Percentiles rank a stretch among this genome's conserved stretches.
These are phyloP conservation scores for Umbellularia californica DNA, from an alignment of 164 flowering plant genomes.

Conservation along the genomic window DNA sequence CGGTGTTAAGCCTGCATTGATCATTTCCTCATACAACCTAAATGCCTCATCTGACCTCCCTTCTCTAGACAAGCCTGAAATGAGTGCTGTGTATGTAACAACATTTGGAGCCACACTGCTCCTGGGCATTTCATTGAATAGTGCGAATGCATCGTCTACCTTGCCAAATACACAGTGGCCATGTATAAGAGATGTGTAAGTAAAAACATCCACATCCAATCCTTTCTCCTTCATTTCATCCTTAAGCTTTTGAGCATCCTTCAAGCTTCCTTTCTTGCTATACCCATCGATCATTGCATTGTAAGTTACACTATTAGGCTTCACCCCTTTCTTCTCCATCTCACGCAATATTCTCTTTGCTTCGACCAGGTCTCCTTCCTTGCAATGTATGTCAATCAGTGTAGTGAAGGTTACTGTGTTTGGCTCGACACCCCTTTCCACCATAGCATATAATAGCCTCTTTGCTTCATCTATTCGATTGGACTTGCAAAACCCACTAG, in stretches of 20 bases:
- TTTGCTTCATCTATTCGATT: conserved; percentile 47
- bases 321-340: conserved; percentile 52
- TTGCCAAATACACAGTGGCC: conserved; percentile 60
- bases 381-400: conserved; percentile 59
- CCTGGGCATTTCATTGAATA: conserved; percentile 49
- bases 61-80: conserved; percentile 60
- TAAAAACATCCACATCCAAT: conserved; percentile 49
- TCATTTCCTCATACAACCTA: conserved; percentile 69
- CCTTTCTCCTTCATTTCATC: conserved; percentile 51
- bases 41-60: conserved; percentile 78
- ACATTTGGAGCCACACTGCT: conserved; percentile 35
- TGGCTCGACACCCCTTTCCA: conserved; percentile 36
- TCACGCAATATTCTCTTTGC: conserved; percentile 50
- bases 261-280: conserved; percentile 51
- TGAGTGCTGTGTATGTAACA: conserved; percentile 56
- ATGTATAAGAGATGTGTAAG: conserved; percentile 62
- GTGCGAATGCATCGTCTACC: conserved; percentile 44
- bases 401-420: conserved; percentile 44
- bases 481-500: conserved; percentile 32
- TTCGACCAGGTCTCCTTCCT: conserved; percentile 61
- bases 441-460: conserved; percentile 32
- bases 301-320: conserved; percentile 53
- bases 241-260: conserved; percentile 49
- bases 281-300: conserved; percentile 65
- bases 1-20: conserved; percentile 47